These are phyloP conservation scores for Syzygium malaccense DNA, from an alignment of 441 rosid genomes.

Conservation along the genomic window DNA sequence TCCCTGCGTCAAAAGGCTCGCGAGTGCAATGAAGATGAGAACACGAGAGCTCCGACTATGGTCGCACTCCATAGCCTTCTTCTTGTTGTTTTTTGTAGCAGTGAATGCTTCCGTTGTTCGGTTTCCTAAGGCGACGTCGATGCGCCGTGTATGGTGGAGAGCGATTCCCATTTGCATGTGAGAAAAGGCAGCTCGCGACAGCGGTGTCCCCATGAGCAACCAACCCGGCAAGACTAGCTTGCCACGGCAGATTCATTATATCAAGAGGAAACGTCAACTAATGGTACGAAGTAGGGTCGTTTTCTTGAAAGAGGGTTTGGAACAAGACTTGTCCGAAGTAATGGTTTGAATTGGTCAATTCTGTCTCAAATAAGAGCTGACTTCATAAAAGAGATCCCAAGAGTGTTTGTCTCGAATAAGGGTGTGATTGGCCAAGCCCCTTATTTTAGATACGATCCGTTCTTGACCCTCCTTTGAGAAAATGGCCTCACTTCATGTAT, in stretches of 20 bases:
- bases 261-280: neutral
- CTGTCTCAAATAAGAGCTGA: accelerated
- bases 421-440: neutral
- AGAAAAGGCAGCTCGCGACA: accelerated
- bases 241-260: too few species aligned
- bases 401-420: too few species aligned
- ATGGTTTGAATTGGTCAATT: accelerated
- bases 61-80: too few species aligned
- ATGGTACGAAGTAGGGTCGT: accelerated
- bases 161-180: neutral
- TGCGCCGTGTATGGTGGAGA: neutral
- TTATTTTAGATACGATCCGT: accelerated
- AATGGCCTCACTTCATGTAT: accelerated
- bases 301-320: neutral
- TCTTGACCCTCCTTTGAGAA: neutral
- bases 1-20: too few species aligned
- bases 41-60: neutral
- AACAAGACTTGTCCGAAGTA: accelerated
- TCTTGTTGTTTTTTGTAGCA: neutral
- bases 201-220: neutral
- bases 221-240: accelerated
- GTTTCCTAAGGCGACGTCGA: neutral
- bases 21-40: neutral
- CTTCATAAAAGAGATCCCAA: too few species aligned
- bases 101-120: neutral